phyloP scores from a whole-genome alignment of 768 basidiomycete genomes.

The Cystobasidium ongulense region DNA sequence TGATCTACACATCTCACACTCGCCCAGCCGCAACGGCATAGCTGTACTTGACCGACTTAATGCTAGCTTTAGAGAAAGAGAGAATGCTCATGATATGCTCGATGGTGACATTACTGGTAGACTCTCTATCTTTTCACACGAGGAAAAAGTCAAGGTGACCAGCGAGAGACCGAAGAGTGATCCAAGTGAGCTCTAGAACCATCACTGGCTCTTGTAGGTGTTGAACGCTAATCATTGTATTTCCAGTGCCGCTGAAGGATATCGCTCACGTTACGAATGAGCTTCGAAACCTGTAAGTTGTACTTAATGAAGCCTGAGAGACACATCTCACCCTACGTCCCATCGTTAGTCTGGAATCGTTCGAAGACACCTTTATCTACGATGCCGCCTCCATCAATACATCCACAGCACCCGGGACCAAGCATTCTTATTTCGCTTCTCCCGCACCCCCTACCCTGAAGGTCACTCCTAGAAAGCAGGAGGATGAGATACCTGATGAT shows the following conservation, averaged over 20 bases:
- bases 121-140: background rate
- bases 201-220: background rate
- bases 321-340: background rate
- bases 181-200: background rate
- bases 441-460: background rate
- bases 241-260: constrained; percentile 18
- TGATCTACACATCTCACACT: constrained; percentile 2
- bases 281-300: constrained; percentile 20
- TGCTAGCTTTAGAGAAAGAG: constrained; percentile 7
- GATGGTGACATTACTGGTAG: background rate
- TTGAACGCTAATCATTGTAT: background rate
- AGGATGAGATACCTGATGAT: constrained; percentile 17
- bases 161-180: constrained; percentile 26
- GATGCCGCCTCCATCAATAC: background rate
- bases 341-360: background rate
- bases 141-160: background rate
- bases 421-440: constrained; percentile 7
- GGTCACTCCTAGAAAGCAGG: background rate
- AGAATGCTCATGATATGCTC: background rate
- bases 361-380: constrained; percentile 22
- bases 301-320: background rate
- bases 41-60: background rate
- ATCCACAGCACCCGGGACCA: background rate
- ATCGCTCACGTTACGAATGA: constrained; percentile 3
- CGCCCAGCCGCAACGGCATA: background rate